Evolutionary conservation across 2,329 filamentous ascomycete genomes (phyloP), one percentile per base, ranked within the genome.

Genomic region (Ascochyta rabiei): DNA sequence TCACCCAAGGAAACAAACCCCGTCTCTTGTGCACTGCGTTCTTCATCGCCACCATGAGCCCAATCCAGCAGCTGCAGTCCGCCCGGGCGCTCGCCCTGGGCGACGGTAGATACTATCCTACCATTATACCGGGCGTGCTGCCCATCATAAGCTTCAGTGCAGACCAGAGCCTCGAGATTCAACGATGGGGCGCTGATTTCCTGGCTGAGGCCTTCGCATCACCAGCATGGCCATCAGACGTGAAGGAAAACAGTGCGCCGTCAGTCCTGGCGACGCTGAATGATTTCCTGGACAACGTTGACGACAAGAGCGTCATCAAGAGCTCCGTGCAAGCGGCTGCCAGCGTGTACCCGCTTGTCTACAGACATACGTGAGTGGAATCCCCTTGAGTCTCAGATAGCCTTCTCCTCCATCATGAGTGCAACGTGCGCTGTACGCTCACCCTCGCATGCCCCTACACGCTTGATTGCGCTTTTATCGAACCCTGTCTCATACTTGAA

Each of bases 131-230:
- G 70, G 92, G 91, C 42, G 91, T 98, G 60, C 80, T 98, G n/a
- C 92, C 93, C 51, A 93, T 98, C 68, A 90, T 97, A 75, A 87
- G 88, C 57, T 85, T 89, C 46, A 82, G 83, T 62, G 84, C 90
- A 60, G 84, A 86, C 41, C 67, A 72, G 39, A 67, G 62, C 57
- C 78, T 96, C 52, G 91, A 96, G 76, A 80, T 98, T 68, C 89
- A 92, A 76, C 83, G 93, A 88, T 99, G 95, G 95, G 95, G 93
- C 23, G 89, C 93, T 60, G 93, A 97, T 58, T 99, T 99, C 72
- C 82, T 99, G 38, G 92, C 93, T 52, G 95, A 99, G 80, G 92
- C 93, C 2, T 98, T 99, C 78, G 89, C 95, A 53, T 96, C 91
- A 56, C 95, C 96, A n/a, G 86, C 89, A 19, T 82, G 98, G 67